phyloP scores from a whole-genome alignment of 352 stramenopile genomes.

The Blastocystis sp. region DNA sequence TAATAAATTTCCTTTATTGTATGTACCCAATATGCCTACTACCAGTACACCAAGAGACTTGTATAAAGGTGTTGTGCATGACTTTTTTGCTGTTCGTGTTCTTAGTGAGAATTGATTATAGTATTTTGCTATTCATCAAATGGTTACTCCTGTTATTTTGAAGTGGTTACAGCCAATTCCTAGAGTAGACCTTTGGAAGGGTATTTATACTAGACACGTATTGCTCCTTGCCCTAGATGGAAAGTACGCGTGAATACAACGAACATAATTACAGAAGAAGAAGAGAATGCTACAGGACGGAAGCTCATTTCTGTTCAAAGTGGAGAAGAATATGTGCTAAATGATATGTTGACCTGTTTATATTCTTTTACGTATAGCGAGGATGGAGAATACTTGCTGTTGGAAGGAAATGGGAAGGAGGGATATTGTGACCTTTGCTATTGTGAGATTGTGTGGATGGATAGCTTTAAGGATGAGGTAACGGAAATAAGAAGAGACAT shows the following conservation, averaged over 20 bases:
- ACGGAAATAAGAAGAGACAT: neutral
- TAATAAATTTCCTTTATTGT: constrained; percentile 2
- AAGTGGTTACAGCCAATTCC: constrained; percentile 54
- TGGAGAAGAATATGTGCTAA: constrained; percentile 48
- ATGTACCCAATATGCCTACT: neutral
- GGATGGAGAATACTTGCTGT: constrained; percentile 16
- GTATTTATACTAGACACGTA: neutral
- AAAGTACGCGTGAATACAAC: neutral
- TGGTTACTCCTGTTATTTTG: constrained; percentile 55
- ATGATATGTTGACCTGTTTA: neutral
- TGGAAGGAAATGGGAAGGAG: constrained; percentile 52
- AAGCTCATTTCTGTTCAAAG: constrained; percentile 14
- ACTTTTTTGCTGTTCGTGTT: constrained; percentile 46
- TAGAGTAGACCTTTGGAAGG: neutral
- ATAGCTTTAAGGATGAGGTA: constrained; percentile 46
- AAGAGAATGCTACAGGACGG: neutral
- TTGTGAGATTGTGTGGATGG: constrained; percentile 56
- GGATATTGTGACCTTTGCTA: constrained; percentile 28
- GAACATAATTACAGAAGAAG: constrained; percentile 22
- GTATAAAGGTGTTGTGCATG: constrained; percentile 47
- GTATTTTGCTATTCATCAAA: constrained; percentile 59
- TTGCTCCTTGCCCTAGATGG: constrained; percentile 38
- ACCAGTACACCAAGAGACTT: neutral
- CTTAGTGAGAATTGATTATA: neutral
- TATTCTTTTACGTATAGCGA: neutral